Base-by-base conservation (phyloP, 2,329 filamentous ascomycete genomes). In the Aspergillus costaricaensis region DNA sequence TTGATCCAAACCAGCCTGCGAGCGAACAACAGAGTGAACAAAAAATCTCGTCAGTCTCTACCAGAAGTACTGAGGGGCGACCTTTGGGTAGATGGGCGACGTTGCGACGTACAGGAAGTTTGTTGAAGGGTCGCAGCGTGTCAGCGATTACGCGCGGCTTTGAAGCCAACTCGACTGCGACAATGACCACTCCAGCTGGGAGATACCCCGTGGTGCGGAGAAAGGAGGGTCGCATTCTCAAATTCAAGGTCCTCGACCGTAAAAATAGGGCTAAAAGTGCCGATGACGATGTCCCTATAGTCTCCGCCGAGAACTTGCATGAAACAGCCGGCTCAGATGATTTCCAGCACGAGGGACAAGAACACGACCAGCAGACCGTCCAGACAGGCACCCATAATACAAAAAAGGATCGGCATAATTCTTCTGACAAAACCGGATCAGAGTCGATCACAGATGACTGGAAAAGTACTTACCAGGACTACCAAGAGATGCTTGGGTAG, bases 111-210 rank as follows among this genome's bases (percentile, higher is more conserved):
- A 62, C 60, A 27, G 55, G 50, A 39, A 64, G 47, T 30, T 48
- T 62, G 36, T 63, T 60, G 62, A 62, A 56, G 48, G 41, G 60
- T 25, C 62, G 61, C 48, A 58, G 61, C 17, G 30, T 62, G 25
- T 58, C 62, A n/a, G 58, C 60, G 15, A 60, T 55, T 19, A 58
- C 58, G 30, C 61, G 57, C 52, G 51, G 59, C 17, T 17, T 65
- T 21, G 64, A 67, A 19, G 52, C 58, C 41, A 55, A 61, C 38
- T 38, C 49, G 9, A 43, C 54, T n/a, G 44, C 58, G 10, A 65
- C 50, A 17, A 44, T 57, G n/a, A 53, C 54, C 9, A 47, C 44
- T 21, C 61, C 59, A 17, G 49, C 51, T 25, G 58, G 56, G 14
- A 44, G 55, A 19, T 57, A 59, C 15, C 55, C 62, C 23, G 56